Percentiles rank a stretch among this genome's conserved stretches.
Evolutionary conservation across 2,329 filamentous ascomycete genomes (phyloP).

Genomic region (Cytospora chrysosperma): DNA sequence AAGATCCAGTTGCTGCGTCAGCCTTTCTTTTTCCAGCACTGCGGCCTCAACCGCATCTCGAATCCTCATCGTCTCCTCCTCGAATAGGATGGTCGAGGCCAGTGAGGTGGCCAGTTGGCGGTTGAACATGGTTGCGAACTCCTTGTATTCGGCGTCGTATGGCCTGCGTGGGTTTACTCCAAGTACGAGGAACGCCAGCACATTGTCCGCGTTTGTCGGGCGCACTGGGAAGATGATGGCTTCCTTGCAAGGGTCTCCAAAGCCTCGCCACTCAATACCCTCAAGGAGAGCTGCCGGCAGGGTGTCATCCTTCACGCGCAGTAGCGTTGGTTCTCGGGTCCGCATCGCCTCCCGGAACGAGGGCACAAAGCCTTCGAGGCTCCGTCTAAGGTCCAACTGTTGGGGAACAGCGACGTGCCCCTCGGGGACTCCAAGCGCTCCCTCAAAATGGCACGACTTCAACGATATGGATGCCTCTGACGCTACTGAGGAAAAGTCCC

Average conservation of each 20-base stretch:
- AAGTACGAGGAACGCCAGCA: slow-evolving; percentile 60
- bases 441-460: slow-evolving; percentile 38
- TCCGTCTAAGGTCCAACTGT: slow-evolving; percentile 38
- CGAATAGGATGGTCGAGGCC: slow-evolving; percentile 63
- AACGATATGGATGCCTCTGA: slow-evolving; percentile 38
- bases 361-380: slow-evolving; percentile 36
- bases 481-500: slow-evolving; percentile 35
- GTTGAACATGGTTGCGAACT: slow-evolving; percentile 50
- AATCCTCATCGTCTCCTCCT: slow-evolving; percentile 60
- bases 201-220: slow-evolving; percentile 54
- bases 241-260: slow-evolving; percentile 53
- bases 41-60: slow-evolving; percentile 37
- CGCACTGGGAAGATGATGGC: slow-evolving; percentile 63
- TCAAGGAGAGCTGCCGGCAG: slow-evolving; percentile 52
- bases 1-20: slow-evolving; percentile 36
- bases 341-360: slow-evolving; percentile 40
- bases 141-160: slow-evolving; percentile 62
- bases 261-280: slow-evolving; percentile 53
- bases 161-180: slow-evolving; percentile 62
- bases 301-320: slow-evolving; percentile 40
- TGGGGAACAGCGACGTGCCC: slow-evolving; percentile 35
- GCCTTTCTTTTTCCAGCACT: slow-evolving; percentile 35
- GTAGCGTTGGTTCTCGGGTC: slow-evolving; percentile 35
- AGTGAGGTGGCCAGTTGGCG: slow-evolving; percentile 58
- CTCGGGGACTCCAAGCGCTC: slow-evolving; percentile 35